Conservation (phyloP, 1,139 yeast species). For the Pichia sp. region DNA sequence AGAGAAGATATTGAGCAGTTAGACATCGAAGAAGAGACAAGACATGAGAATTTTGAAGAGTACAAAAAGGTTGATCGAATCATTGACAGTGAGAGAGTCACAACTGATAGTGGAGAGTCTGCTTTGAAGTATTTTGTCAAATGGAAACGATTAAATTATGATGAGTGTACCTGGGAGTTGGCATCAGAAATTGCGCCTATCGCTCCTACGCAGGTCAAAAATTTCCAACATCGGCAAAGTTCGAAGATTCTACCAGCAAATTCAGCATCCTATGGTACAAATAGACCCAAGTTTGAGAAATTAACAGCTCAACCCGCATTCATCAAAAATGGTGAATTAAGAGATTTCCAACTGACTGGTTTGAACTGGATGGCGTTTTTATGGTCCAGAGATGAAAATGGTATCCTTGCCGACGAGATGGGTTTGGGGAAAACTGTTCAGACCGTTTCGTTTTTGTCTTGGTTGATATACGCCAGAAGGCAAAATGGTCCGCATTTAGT, state of each 20-base stretch:
- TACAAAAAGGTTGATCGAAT: conserved; percentile 85
- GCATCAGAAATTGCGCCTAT: conserved; percentile 80
- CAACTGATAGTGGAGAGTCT: conserved; percentile 56
- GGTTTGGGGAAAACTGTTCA: conserved; percentile 98
- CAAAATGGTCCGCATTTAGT: conserved; percentile 96
- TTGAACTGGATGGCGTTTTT: conserved; percentile 99
- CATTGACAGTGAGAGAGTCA: conserved; percentile 76
- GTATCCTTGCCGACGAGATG: conserved; percentile 98
- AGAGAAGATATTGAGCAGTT: conserved; percentile 88
- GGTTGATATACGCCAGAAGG: conserved; percentile 91
- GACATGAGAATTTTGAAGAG: conserved; percentile 78
- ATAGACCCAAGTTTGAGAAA: conserved; percentile 87
- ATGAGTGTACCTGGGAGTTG: conserved; percentile 96
- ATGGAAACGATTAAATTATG: conserved; percentile 91
- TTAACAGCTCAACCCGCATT: conserved; percentile 81
- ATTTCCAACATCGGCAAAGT: conserved; percentile 74
- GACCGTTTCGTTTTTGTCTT: conserved; percentile 88
- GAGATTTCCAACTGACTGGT: conserved; percentile 97
- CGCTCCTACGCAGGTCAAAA: conserved; percentile 81
- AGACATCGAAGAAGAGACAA: conserved; percentile 85
- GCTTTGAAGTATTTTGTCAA: conserved; percentile 80
- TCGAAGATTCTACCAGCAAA: conserved; percentile 81
- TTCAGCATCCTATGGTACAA: conserved; percentile 70
- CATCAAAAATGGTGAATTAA: conserved; percentile 84
- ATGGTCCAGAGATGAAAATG: conserved; percentile 97